phyloP scores from a whole-genome alignment of 169 alveolate genomes.

The Eimeria zaria region DNA sequence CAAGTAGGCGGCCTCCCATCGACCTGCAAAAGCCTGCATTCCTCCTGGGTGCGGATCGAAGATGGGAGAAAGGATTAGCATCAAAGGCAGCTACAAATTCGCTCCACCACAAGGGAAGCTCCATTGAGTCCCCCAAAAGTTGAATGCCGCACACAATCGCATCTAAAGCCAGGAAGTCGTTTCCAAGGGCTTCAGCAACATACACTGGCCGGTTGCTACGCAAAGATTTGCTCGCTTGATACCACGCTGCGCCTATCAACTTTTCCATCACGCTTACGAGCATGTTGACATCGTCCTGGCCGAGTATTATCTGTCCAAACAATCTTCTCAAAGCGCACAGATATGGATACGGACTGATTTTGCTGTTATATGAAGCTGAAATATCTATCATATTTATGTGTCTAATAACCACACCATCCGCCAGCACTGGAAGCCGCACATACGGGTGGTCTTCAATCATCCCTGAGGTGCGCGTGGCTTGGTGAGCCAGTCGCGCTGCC shows the following conservation, averaged over 20 bases:
- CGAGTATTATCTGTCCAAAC: neutral
- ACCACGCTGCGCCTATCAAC: neutral
- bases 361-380: neutral
- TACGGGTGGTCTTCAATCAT: neutral
- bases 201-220: neutral
- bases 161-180: neutral
- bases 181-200: neutral
- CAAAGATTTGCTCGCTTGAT: neutral
- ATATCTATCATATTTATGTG: neutral
- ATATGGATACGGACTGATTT: neutral
- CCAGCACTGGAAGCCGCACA: conserved; percentile 38
- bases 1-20: neutral
- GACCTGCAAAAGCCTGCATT: neutral
- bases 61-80: too few relatives aligned
- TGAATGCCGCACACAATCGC: neutral
- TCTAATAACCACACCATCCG: neutral
- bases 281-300: neutral
- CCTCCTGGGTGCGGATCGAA: neutral
- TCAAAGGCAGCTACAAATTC: neutral
- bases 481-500: neutral
- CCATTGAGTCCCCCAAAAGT: neutral
- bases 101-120: neutral
- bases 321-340: neutral
- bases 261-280: neutral
- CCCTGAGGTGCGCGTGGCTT: too few relatives aligned